phyloP scores from a whole-genome alignment of 208 protist genomes.

The Acanthamoeba triangularis region DNA sequence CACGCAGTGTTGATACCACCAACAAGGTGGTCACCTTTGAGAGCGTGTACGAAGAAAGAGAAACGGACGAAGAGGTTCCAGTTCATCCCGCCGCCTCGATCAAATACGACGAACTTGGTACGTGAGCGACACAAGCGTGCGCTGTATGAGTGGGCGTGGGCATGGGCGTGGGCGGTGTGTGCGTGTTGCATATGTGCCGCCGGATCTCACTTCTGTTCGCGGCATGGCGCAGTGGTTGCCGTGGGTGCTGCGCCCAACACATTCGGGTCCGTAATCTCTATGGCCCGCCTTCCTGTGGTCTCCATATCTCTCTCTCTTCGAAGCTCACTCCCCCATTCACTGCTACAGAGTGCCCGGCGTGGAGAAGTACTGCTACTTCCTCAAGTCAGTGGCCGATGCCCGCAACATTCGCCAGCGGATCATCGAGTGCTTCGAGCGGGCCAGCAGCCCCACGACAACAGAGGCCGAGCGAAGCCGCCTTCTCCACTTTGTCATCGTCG shows the following conservation, averaged over 20 bases:
- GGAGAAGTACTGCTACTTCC: constrained; percentile 86
- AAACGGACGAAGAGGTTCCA: background rate
- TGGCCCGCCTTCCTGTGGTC: background rate
- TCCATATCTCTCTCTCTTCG: background rate
- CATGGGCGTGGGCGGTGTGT: too few species aligned
- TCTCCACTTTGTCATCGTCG: constrained; percentile 90
- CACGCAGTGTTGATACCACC: background rate
- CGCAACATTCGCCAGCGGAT: constrained; percentile 79
- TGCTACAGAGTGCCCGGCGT: constrained; percentile 83
- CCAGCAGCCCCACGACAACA: constrained; percentile 78
- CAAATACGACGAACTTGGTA: constrained; percentile 2
- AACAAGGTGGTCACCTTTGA: constrained; percentile 59
- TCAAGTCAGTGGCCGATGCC: constrained; percentile 86
- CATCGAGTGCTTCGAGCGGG: constrained; percentile 83
- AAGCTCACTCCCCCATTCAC: constrained; percentile 81
- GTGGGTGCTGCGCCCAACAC: constrained; percentile 74
- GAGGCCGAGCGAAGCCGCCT: constrained; percentile 82
- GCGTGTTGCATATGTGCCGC: too few species aligned
- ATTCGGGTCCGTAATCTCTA: background rate
- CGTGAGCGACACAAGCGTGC: background rate
- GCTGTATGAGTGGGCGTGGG: background rate
- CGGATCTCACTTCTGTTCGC: too few species aligned
- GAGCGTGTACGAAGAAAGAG: constrained; percentile 2
- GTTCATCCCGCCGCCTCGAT: constrained; percentile 13
- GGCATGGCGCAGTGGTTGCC: background rate